Evolutionary conservation across 805 yeast species (phyloP), one percentile per base, ranked within the genome.

Genomic region (Jamesozyma rosinii): DNA sequence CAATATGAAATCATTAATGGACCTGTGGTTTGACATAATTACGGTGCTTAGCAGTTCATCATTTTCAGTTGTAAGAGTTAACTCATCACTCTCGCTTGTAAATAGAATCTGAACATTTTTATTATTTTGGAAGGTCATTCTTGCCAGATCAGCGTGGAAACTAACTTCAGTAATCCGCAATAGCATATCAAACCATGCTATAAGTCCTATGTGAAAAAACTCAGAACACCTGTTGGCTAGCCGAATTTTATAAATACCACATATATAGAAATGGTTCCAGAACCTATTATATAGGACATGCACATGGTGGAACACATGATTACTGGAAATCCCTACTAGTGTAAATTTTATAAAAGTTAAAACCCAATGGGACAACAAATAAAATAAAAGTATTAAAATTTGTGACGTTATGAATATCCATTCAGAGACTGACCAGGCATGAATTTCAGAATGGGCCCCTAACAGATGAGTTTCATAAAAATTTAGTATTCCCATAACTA

Each of bases 1-100:
- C 19, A 81, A 62, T 18, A 79, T 53, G 57, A 79, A 77, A 58
- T 87, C 95, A 13, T 77, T 73, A 8, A 81, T 51, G 0, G 92
- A 80, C 40, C 70, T 69, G 57, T 87, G 95, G 53, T 86, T 87
- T 26, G 44, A 66, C 40, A 43, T 59, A 21, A 41, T 24, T 18
- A 60, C 35, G 2, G 61, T 54, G 1, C 63, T 58, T 18, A 38
- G 30, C 14, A 51, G 15, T n/a, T 47, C 33, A 4, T 46, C 35
- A 0, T 44, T 24, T 5, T 44, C 32, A 13, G 42, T 24, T 24
- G 45, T 5, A 55, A 31, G 29, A 5, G 46, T 44, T 5, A 58
- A 38, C 8, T 45, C 44, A 10, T 55, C 55, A 40, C 55, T 54
- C 14, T 50, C 59, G 9, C 52, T 54, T 3, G 58, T 58, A 9